Base-by-base conservation (phyloP, 768 basidiomycete species). In the Hydnum rufescens region DNA sequence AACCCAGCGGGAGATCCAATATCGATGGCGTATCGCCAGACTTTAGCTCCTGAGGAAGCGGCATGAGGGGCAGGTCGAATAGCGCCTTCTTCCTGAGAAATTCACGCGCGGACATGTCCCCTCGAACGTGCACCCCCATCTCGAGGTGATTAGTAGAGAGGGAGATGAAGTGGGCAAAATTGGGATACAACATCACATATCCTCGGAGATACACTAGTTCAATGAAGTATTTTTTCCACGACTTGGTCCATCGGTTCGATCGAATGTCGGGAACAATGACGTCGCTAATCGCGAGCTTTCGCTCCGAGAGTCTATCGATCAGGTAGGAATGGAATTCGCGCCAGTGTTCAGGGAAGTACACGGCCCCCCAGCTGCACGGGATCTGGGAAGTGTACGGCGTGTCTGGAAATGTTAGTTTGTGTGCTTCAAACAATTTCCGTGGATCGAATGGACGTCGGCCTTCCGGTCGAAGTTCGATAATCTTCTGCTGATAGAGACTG, bases 111-210 rank as follows among this genome's bases (percentile, higher is more conserved):
- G 6, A 6, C 16, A 8, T 25, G 22, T 69, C 66, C 42, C 69
- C 68, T 60, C 74, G 75, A 47, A 89, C 83, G 58, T 90, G 87
- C 36, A 79, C 77, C 29, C 87, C 87, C 18, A 77, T 71, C 67
- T 90, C 87, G 52, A 89, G 72, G 60, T 87, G 87, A 63, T 90
- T 90, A n/a, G 85, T 90, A 55, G 88, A 89, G 4, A 90, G 64
- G 28, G 85, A 87, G 32, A 70, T 62, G 58, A 77, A 86, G 42
- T 68, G 70, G 39, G 68, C 71, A 60, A 75, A 89, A 65, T 89
- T 90, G 6, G 87, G 86, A 60, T 90, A 90, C 29, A 90, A 74
- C 87, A 89, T 89, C 50, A 77, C 74, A 64, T 85, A 86, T 2
- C 86, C 84, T 3, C 78, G 76, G 13, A 90, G 71, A 63, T 78